A percentile compares a stretch with the other conserved stretches of the same genome.
These are phyloP conservation scores for Talaromyces verruculosus DNA, from an alignment of 2,329 filamentous ascomycete genomes.

Conservation along the genomic window DNA sequence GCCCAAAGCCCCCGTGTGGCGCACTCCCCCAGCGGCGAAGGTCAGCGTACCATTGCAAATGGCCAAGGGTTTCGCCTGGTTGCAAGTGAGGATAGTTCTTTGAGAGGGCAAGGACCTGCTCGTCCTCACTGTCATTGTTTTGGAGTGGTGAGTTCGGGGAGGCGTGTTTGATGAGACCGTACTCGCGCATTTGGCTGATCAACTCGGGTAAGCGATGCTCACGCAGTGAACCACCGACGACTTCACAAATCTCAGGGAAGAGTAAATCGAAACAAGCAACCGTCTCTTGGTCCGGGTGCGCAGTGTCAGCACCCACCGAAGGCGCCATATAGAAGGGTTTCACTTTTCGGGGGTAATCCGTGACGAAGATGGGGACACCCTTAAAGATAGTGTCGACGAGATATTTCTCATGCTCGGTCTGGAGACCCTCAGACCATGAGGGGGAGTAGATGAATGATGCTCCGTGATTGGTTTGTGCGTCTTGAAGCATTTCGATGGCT, in stretches of 20 bases:
- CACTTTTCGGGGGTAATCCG: conserved; percentile 80
- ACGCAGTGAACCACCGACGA: conserved; percentile 85
- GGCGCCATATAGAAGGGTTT: conserved; percentile 92
- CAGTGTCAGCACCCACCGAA: conserved; percentile 33
- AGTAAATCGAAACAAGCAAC: conserved; percentile 90
- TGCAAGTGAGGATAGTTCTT: conserved; percentile 37
- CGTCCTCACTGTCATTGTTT: conserved; percentile 12
- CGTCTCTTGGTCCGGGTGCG: conserved; percentile 47
- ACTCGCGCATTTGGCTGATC: conserved; percentile 67
- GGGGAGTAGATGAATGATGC: conserved; percentile 66
- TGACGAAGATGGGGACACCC: conserved; percentile 78
- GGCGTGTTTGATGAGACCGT: conserved; percentile 56
- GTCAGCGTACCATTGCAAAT: conserved; percentile 82
- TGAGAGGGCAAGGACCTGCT: conserved; percentile 24
- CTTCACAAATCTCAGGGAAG: conserved; percentile 80
- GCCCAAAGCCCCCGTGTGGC: conserved; percentile 84
- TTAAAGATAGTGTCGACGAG: conserved; percentile 68
- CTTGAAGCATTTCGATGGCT: conserved; percentile 68
- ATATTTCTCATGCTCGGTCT: conserved; percentile 90
- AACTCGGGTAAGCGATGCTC: conserved; percentile 73
- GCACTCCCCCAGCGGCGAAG: conserved; percentile 87
- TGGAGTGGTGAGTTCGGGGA: conserved; percentile 5
- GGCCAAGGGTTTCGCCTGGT: conserved; percentile 45
- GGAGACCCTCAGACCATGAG: conserved; percentile 70
- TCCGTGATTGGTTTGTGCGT: conserved; percentile 53